Conservation (phyloP, 805 yeast species). For the Spathaspora girioi region DNA sequence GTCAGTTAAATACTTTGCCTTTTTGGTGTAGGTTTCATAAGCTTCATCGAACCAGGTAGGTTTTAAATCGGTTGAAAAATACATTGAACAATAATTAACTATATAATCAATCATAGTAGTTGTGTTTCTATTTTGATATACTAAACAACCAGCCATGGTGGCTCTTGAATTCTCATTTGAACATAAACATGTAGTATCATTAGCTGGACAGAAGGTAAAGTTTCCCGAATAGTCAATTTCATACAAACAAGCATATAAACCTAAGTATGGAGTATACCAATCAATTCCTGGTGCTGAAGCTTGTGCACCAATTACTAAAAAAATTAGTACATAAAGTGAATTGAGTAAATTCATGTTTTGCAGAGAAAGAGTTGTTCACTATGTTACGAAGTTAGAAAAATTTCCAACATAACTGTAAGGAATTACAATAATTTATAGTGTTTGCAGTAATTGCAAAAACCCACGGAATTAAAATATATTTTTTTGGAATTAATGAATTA, state of each 20-base stretch:
- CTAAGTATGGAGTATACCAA: not conserved
- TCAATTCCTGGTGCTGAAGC: not conserved
- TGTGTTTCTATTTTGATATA: conserved; percentile 8
- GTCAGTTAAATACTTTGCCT: conserved; percentile 15
- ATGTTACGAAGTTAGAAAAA: not conserved
- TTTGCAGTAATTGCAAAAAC: not conserved
- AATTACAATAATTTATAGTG: not conserved
- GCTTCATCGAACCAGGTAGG: conserved; percentile 14
- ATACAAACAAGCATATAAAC: conserved; percentile 3
- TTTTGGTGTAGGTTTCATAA: conserved; percentile 9
- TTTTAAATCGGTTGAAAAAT: not conserved
- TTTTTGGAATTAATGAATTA: not conserved
- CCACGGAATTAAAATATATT: not conserved
- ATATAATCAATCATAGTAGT: conserved; percentile 8
- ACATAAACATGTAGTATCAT: conserved; percentile 19
- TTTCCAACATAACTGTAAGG: not conserved
- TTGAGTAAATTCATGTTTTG: not conserved
- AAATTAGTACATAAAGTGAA: not conserved
- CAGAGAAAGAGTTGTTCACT: not conserved
- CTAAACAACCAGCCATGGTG: conserved; percentile 27
- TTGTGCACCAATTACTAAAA: not conserved
- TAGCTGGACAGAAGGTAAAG: conserved; percentile 2
- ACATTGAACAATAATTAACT: not conserved
- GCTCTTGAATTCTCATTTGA: conserved; percentile 23
- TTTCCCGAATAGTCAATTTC: conserved; percentile 1